Evolutionary conservation across 164 flowering plant genomes (phyloP), one percentile per base, ranked within the genome.

Genomic region (Pachysandra terminalis): DNA sequence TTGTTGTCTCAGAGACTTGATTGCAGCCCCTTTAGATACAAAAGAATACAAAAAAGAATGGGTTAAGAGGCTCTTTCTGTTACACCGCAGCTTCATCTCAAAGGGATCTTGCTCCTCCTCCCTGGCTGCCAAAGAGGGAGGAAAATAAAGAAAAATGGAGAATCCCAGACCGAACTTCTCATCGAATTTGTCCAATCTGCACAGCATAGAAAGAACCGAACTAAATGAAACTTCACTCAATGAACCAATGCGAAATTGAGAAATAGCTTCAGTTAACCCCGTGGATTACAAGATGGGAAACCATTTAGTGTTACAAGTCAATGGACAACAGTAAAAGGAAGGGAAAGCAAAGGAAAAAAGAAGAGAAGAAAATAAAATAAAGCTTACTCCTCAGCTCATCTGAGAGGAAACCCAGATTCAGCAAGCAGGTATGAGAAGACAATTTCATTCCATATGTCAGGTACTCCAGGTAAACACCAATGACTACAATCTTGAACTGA

Each of bases 401-500:
- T 68, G 59, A 53, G 64, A 23, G 40, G 45, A 67, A 65, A 21
- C 58, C 57, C 56, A 49, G 59, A 49, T 40, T 61, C 51, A 26
- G 73, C 65, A 32, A 78, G 68, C 23, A 86, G 64, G 73, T 74
- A 60, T 5, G 85, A 78, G 51, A 89, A 71, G 57, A 91, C 62
- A 65, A 90, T 77, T 78, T 93, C 96, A 61, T 93, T 93, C 96
- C 98, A 90, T 52, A 73, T 73, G 75, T 93, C 98, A 63, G 98
- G 98, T 12, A 93, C 86, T 70, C 98, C 96, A 51, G 98, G 98
- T 22, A 90, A 86, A 71, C 96, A 93, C 98, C 98, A 93, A 72
- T 93, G 98, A 82, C 95, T 90, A 70, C 98, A 93, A 68, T 93
- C 98, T 13, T 87, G 81, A 40, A 91, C 79, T 21, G 82, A 75